Evolutionary conservation across 768 basidiomycete species (phyloP), one percentile per base, ranked within the genome.

Genomic region (Rossbeevera mucosa): DNA sequence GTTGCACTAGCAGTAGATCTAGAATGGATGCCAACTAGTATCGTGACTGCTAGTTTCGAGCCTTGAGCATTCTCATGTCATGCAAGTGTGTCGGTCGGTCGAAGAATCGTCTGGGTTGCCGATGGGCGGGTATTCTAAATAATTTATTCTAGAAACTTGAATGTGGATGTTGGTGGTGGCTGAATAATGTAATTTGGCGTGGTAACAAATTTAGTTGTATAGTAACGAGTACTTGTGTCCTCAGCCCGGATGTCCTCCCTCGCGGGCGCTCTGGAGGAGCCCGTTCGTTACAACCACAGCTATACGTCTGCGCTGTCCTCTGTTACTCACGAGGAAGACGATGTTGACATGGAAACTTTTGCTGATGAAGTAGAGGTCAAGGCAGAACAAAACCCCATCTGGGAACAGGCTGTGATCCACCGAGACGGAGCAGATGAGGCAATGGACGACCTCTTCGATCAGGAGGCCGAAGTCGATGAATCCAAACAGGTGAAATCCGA

Each of bases 381-480:
- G 21, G 45, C 55, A 5, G 63, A 65, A 33, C 58, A 41, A 4
- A 48, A 53, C 26, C n/a, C 47, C 20, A 36, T 42, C 47, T n/a
- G 24, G 2, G 59, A 20, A 36, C 55, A 71, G 30, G 74, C 48
- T 21, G 25, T 49, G 5, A 22, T 57, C 4, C 47, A 51, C 29
- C 48, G 13, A 25, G 58, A 55, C 16, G 58, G 48, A 9, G 45
- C 59, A 60, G 75, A 84, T 57, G 80, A 81, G 58, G 80, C 79
- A 54, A 86, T 89, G 83, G 80, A 81, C 55, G 88, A 91, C 66
- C 79, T 91, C 50, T 91, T 91, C 65, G 89, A 88, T 29, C 82
- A 86, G 55, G 88, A 88, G 49, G 76, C 80, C 41, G 82, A 75
- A 14, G 64, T 58, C 14, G 72, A 77, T 12, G 73, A 63, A 26